Conservation (phyloP, 345 rosid genomes). For the Dimocarpus longan region DNA sequence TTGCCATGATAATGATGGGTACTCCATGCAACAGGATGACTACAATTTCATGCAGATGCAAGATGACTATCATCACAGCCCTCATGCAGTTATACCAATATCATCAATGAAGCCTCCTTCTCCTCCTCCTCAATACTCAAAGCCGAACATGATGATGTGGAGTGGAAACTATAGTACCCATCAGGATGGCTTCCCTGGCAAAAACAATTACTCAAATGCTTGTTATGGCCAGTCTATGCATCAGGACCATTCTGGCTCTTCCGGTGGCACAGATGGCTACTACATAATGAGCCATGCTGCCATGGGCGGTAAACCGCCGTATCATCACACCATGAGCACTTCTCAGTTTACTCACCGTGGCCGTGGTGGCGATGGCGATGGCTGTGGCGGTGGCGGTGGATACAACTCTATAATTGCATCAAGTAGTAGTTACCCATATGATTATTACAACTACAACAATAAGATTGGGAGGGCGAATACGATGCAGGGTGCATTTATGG, state of each 20-base stretch:
- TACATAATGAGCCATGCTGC: not conserved
- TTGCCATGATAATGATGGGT: constrained; percentile 10
- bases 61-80: not conserved
- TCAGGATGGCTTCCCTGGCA: not conserved
- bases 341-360: not conserved
- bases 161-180: not conserved
- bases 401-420: not conserved
- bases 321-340: not conserved
- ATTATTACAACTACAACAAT: not conserved
- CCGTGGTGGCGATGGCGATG: not conserved
- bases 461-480: not conserved
- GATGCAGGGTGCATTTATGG: not conserved
- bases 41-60: constrained; percentile 1
- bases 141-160: constrained; percentile 4
- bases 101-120: not conserved
- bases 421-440: not conserved
- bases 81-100: not conserved
- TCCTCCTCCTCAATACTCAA: not conserved
- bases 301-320: not conserved
- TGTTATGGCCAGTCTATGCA: not conserved
- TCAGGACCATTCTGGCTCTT: not conserved
- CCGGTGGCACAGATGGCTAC: not conserved
- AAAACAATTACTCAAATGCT: not conserved
- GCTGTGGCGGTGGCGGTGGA: not conserved
- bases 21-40: constrained; percentile 15